Percentiles rank a stretch among this genome's conserved stretches.
Conservation (phyloP, 352 stramenopile genomes). For the Globisporangium cederbergense region DNA sequence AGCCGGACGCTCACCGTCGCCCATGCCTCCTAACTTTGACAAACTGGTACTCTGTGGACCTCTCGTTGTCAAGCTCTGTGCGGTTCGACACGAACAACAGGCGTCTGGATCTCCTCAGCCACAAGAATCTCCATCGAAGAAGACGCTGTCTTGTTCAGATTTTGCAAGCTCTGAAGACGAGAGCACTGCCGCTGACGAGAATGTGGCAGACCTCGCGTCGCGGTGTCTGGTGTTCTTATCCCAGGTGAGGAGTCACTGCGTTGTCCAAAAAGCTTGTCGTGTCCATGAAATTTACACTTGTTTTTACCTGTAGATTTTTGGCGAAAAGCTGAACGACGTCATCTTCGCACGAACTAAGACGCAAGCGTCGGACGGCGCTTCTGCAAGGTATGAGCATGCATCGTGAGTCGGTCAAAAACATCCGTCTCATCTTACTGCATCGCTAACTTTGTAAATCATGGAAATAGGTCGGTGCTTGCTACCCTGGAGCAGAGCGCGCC, state of each 20-base stretch:
- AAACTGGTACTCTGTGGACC: slow-evolving; percentile 23
- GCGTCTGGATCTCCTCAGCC: slow-evolving; percentile 12
- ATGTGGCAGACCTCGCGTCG: slow-evolving; percentile 42
- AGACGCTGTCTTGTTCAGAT: not conserved
- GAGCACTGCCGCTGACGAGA: slow-evolving; percentile 13
- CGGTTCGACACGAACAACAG: slow-evolving; percentile 10
- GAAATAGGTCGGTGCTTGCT: slow-evolving; percentile 22
- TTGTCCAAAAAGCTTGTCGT: too few species aligned
- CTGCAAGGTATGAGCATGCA: slow-evolving; percentile 22
- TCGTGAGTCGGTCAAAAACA: too few species aligned
- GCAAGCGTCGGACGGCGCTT: slow-evolving; percentile 11
- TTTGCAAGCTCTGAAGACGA: not conserved
- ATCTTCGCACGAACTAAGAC: slow-evolving; percentile 31
- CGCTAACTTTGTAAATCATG: not conserved
- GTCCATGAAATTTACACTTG: not conserved
- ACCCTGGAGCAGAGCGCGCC: slow-evolving; percentile 24
- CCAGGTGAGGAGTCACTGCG: slow-evolving; percentile 30
- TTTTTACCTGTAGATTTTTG: slow-evolving; percentile 44
- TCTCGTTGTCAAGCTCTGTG: slow-evolving; percentile 39
- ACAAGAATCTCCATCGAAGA: slow-evolving; percentile 10
- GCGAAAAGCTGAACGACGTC: slow-evolving; percentile 47
- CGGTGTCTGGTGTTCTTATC: slow-evolving; percentile 58
- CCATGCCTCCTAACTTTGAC: slow-evolving; percentile 25
- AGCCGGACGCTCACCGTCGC: slow-evolving; percentile 1
- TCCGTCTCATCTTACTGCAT: not conserved